Percentiles rank a stretch among this genome's conserved stretches.
Conservation (phyloP, 1,139 yeast genomes). For the Martiniozyma asiatica region DNA sequence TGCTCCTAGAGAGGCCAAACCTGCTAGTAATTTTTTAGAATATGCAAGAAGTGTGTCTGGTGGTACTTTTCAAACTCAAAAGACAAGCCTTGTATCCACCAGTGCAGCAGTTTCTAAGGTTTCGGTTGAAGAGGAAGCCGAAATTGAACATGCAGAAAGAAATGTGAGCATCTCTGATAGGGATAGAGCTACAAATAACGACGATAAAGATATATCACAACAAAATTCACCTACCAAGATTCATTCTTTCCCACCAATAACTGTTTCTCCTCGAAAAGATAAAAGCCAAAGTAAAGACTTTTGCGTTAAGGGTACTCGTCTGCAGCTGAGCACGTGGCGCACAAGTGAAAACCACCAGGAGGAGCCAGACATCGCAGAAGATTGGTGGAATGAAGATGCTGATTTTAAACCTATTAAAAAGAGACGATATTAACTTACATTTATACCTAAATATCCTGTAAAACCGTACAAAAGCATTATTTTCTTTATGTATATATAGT, state of each 20-base stretch:
- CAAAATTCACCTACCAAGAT: constrained; percentile 9
- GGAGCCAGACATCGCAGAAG: background rate
- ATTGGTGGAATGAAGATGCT: constrained; percentile 2
- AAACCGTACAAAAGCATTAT: too few relatives aligned
- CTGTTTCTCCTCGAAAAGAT: constrained; percentile 2
- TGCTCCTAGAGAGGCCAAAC: constrained; percentile 23
- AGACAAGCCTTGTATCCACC: background rate
- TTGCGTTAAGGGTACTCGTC: too few relatives aligned
- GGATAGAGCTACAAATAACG: background rate
- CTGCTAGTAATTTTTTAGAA: constrained; percentile 26
- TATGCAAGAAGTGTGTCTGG: constrained; percentile 21
- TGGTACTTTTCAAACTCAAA: constrained; percentile 14
- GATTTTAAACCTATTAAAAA: constrained; percentile 2
- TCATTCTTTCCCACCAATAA: constrained; percentile 1
- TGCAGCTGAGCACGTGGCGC: background rate
- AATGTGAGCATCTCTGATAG: background rate
- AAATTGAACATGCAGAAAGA: background rate
- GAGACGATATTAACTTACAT: too few relatives aligned
- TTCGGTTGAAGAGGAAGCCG: background rate
- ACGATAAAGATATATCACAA: constrained; percentile 1
- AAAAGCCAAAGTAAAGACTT: background rate
- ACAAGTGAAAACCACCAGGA: constrained; percentile 1
- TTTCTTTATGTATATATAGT: too few relatives aligned
- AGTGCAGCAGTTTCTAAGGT: background rate
- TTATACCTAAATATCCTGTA: too few relatives aligned